Conservation (phyloP, 257 asterid species). For the Haberlea rhodopensis region DNA sequence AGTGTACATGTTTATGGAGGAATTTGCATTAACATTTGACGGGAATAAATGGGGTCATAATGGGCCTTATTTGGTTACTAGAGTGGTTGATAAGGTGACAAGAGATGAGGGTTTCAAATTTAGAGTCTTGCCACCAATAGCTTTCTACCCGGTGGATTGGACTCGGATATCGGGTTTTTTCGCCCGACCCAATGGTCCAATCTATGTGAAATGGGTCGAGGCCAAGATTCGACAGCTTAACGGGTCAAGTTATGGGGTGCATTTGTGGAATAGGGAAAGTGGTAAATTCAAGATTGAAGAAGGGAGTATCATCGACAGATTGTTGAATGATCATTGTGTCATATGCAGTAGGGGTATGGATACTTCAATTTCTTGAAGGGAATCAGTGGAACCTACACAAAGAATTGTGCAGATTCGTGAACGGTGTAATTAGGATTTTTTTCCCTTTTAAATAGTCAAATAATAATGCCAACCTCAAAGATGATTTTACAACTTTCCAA, state of each 20-base stretch:
- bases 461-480: not conserved
- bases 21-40: conserved; percentile 57
- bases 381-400: too few relatives aligned
- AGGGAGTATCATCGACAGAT: conserved; percentile 59
- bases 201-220: conserved; percentile 39
- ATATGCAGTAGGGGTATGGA: conserved; percentile 34
- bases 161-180: conserved; percentile 37
- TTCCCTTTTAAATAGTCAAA: not conserved
- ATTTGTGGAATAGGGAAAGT: conserved; percentile 69
- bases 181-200: conserved; percentile 27
- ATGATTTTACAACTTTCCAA: not conserved
- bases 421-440: not conserved
- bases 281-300: conserved; percentile 48
- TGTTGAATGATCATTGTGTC: conserved; percentile 55
- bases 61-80: conserved; percentile 71
- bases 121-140: conserved; percentile 52
- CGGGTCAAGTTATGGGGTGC: conserved; percentile 51
- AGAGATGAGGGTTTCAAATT: conserved; percentile 27
- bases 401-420: not conserved
- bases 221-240: conserved; percentile 41
- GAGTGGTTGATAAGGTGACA: conserved; percentile 46
- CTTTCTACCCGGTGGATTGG: conserved; percentile 77
- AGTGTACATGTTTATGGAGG: conserved; percentile 57
- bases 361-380: conserved; percentile 2
- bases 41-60: conserved; percentile 79